Percentiles rank a stretch among this genome's conserved stretches.
phyloP scores from a whole-genome alignment of 2,329 filamentous ascomycete species.

The Monascus ruber region DNA sequence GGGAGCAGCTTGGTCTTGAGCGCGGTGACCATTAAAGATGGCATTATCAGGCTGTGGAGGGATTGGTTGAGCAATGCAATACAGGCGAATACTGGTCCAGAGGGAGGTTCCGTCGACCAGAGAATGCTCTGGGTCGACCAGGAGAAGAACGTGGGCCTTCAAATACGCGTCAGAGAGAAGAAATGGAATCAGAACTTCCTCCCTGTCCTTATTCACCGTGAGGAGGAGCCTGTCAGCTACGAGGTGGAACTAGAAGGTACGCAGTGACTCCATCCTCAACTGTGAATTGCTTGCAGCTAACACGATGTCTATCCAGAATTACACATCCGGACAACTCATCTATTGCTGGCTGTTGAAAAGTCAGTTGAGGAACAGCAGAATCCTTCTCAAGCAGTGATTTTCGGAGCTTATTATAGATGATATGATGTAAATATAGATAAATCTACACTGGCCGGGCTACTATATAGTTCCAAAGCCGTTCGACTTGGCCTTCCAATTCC shows the following conservation, averaged over 20 bases:
- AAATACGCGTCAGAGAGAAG: constrained; percentile 51
- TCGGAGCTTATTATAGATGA: constrained; percentile 12
- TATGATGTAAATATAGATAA: background rate
- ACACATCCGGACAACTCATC: constrained; percentile 50
- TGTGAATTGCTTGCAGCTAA: background rate
- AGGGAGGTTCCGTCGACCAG: constrained; percentile 2
- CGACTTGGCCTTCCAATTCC: too few species aligned
- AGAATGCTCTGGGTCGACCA: constrained; percentile 58
- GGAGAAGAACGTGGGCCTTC: constrained; percentile 53
- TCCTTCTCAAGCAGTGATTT: constrained; percentile 49
- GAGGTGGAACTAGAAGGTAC: constrained; percentile 61
- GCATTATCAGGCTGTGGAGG: constrained; percentile 59
- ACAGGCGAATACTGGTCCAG: background rate
- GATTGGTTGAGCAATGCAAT: constrained; percentile 52
- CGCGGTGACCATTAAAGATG: constrained; percentile 55
- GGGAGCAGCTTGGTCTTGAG: constrained; percentile 51
- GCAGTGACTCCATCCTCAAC: background rate
- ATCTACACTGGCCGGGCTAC: too few species aligned
- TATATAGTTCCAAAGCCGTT: too few species aligned
- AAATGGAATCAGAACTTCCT: constrained; percentile 30
- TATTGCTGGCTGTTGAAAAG: constrained; percentile 56
- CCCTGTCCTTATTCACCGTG: constrained; percentile 45
- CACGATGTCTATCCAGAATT: constrained; percentile 44
- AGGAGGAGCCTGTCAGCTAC: constrained; percentile 60
- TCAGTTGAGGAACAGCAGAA: constrained; percentile 50